Base-by-base conservation (phyloP, 169 alveolate species). In the Babesia divergens region DNA sequence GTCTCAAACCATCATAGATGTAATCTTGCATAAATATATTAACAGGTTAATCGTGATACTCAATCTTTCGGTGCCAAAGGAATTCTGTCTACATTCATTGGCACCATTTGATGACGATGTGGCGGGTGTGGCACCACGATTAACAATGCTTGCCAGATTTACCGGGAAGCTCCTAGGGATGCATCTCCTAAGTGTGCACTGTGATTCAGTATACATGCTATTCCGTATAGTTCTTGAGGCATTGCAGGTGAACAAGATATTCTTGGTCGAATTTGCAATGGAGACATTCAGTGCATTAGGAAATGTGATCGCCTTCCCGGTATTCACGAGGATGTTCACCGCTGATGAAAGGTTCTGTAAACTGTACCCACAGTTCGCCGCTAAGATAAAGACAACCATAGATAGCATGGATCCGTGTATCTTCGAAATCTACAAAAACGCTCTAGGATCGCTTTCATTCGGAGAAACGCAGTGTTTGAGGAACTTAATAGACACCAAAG, bases 201-300 rank as follows among this genome's bases (percentile, higher is more conserved):
- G 71, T 38, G 86, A 77, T 62, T 77, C 86, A 0, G 50, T 77
- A 11, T 77, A 77, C 64, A n/a, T 77, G 38, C 16, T 77, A n/a
- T 67, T 77, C 47, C 31, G 72, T 42, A 56, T 69, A 1, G 32
- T 77, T 13, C 53, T 77, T 14, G 86, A 77, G 72, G 75, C 74
- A 31, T 24, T 77, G 47, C 53, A 60, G 69, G 14, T 58, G 22
- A 52, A 60, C 40, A 29, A 67, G 29, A 51, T 66, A 42, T 51
- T 77, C 24, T 38, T 77, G 28, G 22, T 77, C 28, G 86, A 77
- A 54, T 77, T 77, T 44, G 80, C 86, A 29, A 16, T 77, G 52
- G 68, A 56, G 75, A 66, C 86, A 37, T 55, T 77, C 49, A 32
- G 66, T 42, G 43, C 66, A 32, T 67, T 67, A 46, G 72, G 72